Evolutionary conservation across 306 rosid genomes (phyloP).

Genomic region (Vachellia pachyceras): DNA sequence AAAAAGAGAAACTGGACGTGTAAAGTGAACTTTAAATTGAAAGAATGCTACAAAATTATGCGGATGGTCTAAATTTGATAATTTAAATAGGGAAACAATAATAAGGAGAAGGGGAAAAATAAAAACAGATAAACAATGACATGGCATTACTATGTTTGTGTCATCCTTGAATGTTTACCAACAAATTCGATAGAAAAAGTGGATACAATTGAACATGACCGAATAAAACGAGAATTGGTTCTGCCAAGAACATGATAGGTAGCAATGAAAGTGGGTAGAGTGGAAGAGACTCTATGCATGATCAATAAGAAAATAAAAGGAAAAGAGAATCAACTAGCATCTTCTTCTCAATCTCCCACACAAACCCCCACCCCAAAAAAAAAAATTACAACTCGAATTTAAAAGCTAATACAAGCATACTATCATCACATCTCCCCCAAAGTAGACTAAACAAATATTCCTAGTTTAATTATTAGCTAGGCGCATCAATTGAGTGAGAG

Average conservation of each 20-base stretch:
- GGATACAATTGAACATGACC: slow-evolving; percentile 13
- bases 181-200: not conserved
- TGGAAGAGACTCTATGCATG: not conserved
- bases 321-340: not conserved
- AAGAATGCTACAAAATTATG: slow-evolving; percentile 26
- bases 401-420: not conserved
- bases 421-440: not conserved
- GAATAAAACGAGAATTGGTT: not conserved
- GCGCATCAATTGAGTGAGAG: not conserved
- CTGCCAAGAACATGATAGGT: slow-evolving; percentile 8
- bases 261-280: not conserved
- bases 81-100: not conserved
- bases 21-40: not conserved
- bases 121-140: not conserved
- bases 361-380: not conserved
- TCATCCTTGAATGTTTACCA: slow-evolving; percentile 22
- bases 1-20: slow-evolving; percentile 14
- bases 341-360: not conserved
- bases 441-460: not conserved
- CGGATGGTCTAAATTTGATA: slow-evolving; percentile 9
- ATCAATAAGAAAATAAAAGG: not conserved
- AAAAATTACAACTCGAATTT: not conserved
- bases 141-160: not conserved
- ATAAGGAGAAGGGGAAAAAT: not conserved
- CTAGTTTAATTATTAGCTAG: not conserved